Conservation (phyloP, 495 filamentous ascomycete genomes). For the Aspergillus homomorphus region DNA sequence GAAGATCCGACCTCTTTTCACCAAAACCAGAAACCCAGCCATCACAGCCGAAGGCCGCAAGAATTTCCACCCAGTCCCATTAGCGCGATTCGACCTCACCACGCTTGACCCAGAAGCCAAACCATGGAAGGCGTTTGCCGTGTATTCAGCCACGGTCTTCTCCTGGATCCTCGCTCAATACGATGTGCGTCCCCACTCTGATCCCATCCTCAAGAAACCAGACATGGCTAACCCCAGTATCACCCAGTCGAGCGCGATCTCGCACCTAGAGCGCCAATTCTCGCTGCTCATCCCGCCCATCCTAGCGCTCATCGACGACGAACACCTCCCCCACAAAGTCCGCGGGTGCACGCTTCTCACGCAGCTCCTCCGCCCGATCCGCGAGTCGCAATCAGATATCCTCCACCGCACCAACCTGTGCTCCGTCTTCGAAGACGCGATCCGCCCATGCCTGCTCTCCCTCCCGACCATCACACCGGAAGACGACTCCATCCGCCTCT, state of each 20-base stretch:
- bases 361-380: constrained; percentile 58
- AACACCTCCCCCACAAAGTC: constrained; percentile 50
- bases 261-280: constrained; percentile 57
- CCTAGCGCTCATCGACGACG: constrained; percentile 75
- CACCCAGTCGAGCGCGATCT: constrained; percentile 24
- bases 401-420: constrained; percentile 71
- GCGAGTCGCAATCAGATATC: constrained; percentile 44
- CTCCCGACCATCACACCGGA: constrained; percentile 79
- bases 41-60: constrained; percentile 62
- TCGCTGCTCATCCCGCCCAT: constrained; percentile 80
- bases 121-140: constrained; percentile 70
- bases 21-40: constrained; percentile 58
- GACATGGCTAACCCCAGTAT: constrained; percentile 8
- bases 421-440: constrained; percentile 73
- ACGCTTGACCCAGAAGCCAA: constrained; percentile 50
- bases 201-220: neutral
- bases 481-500: constrained; percentile 61
- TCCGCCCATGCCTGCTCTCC: constrained; percentile 68
- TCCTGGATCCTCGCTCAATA: constrained; percentile 60
- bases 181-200: constrained; percentile 19
- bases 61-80: constrained; percentile 49
- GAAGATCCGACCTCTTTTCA: constrained; percentile 65
- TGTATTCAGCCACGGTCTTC: constrained; percentile 61
- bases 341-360: constrained; percentile 59
- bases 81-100: constrained; percentile 42